Evolutionary conservation across 1,139 yeast species (phyloP).

Genomic region (Yamadazyma triangularis): DNA sequence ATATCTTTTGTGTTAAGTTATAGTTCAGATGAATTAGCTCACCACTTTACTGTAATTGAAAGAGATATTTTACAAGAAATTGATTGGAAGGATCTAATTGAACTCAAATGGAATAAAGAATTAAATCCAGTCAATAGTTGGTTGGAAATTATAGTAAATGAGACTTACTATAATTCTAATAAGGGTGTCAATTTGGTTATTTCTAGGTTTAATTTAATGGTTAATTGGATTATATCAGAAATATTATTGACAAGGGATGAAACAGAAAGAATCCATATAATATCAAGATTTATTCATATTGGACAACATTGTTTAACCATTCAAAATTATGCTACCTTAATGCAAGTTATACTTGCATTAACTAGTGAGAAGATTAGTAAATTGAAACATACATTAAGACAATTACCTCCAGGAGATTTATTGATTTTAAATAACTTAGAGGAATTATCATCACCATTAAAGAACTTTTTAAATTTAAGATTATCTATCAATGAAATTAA

Average conservation of each 20-base stretch:
- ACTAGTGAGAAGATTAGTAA: slow-evolving; percentile 65
- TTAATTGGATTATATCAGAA: slow-evolving; percentile 91
- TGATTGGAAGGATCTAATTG: slow-evolving; percentile 89
- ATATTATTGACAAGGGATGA: slow-evolving; percentile 62
- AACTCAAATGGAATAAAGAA: slow-evolving; percentile 67
- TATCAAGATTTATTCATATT: slow-evolving; percentile 78
- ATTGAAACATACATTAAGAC: slow-evolving; percentile 71
- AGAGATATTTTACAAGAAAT: slow-evolving; percentile 77
- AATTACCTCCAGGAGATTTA: slow-evolving; percentile 52
- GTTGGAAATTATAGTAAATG: slow-evolving; percentile 70
- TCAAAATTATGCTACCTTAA: slow-evolving; percentile 81
- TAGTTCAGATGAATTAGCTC: slow-evolving; percentile 61
- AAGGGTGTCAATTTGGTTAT: slow-evolving; percentile 83
- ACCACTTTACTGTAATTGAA: slow-evolving; percentile 83
- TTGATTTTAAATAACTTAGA: slow-evolving; percentile 64
- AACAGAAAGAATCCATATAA: slow-evolving; percentile 58
- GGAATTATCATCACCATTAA: slow-evolving; percentile 58
- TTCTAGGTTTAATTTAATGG: slow-evolving; percentile 81
- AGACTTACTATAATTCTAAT: slow-evolving; percentile 42
- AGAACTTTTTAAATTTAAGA: slow-evolving; percentile 64
- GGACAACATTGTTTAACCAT: slow-evolving; percentile 69
- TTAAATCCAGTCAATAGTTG: slow-evolving; percentile 77
- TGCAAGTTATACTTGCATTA: slow-evolving; percentile 82
- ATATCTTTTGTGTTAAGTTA: slow-evolving; percentile 77
- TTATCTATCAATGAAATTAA: slow-evolving; percentile 55